Evolutionary conservation across 768 basidiomycete genomes (phyloP).

Genomic region (Lactarius hengduanensis): DNA sequence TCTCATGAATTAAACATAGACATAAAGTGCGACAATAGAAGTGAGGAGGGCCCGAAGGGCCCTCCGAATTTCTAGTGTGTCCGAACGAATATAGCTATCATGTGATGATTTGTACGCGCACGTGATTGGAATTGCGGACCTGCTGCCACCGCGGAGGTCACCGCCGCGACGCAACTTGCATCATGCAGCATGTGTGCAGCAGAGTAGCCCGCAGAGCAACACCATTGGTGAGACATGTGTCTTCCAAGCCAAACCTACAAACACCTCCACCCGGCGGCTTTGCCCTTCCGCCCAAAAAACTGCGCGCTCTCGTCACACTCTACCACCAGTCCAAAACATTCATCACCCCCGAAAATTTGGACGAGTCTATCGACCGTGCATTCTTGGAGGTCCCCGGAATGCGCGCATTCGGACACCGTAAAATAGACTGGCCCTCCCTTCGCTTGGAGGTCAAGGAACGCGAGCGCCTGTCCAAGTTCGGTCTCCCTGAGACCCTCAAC

Average conservation of each 20-base stretch:
- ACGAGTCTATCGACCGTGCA: slow-evolving; percentile 59
- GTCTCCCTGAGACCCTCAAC: slow-evolving; percentile 20
- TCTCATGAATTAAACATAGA: no score
- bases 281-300: slow-evolving; percentile 51
- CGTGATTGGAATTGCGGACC: not conserved
- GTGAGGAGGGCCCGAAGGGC: no score
- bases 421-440: slow-evolving; percentile 28
- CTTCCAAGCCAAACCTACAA: slow-evolving; percentile 24
- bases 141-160: not conserved
- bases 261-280: slow-evolving; percentile 20
- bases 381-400: slow-evolving; percentile 38
- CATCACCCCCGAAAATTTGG: slow-evolving; percentile 69
- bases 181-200: slow-evolving; percentile 18
- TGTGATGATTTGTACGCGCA: not conserved
- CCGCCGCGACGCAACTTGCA: not conserved
- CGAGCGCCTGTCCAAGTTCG: slow-evolving; percentile 20
- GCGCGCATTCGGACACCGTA: slow-evolving; percentile 3
- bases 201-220: slow-evolving; percentile 2
- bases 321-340: slow-evolving; percentile 75
- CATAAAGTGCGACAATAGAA: no score
- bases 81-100: no score
- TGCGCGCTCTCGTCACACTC: slow-evolving; percentile 72
- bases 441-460: slow-evolving; percentile 27
- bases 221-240: slow-evolving; percentile 24
- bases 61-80: no score